Evolutionary conservation across 1,139 yeast genomes (phyloP).

Genomic region (Blastobotrys apis): DNA sequence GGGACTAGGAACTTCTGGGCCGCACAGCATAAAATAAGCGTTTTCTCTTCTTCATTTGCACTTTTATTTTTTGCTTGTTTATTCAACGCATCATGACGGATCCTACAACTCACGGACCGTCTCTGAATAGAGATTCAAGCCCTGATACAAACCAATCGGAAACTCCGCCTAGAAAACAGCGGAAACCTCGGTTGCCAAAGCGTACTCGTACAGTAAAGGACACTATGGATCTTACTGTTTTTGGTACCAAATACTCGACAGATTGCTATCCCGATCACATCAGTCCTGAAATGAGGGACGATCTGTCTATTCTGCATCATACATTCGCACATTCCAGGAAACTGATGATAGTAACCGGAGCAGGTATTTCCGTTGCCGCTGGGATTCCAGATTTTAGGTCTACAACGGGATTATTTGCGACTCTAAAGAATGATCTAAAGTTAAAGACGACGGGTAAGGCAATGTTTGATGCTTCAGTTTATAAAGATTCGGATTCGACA

Average conservation of each 20-base stretch:
- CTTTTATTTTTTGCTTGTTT: no score
- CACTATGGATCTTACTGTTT: slow-evolving; percentile 18
- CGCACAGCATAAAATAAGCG: no score
- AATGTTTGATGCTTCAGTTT: slow-evolving; percentile 75
- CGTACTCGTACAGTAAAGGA: slow-evolving; percentile 14
- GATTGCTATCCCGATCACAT: slow-evolving; percentile 3
- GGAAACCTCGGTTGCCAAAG: slow-evolving; percentile 29
- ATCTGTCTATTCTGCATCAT: slow-evolving; percentile 30
- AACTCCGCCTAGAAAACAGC: slow-evolving; percentile 5
- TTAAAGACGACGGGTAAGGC: slow-evolving; percentile 61
- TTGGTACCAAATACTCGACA: slow-evolving; percentile 1
- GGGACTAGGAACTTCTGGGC: no score
- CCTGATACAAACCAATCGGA: no score
- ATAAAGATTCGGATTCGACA: slow-evolving; percentile 58
- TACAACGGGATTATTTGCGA: slow-evolving; percentile 66
- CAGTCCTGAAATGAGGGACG: slow-evolving; percentile 19
- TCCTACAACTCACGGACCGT: no score
- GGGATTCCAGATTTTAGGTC: slow-evolving; percentile 92
- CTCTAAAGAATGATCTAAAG: slow-evolving; percentile 44
- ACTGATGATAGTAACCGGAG: slow-evolving; percentile 59
- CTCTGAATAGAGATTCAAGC: no score
- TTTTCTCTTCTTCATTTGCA: no score
- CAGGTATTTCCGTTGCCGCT: slow-evolving; percentile 85
- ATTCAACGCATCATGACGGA: no score
- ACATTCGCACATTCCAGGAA: slow-evolving; percentile 35